phyloP scores from a whole-genome alignment of 164 flowering plant genomes.

The Protea cynaroides region DNA sequence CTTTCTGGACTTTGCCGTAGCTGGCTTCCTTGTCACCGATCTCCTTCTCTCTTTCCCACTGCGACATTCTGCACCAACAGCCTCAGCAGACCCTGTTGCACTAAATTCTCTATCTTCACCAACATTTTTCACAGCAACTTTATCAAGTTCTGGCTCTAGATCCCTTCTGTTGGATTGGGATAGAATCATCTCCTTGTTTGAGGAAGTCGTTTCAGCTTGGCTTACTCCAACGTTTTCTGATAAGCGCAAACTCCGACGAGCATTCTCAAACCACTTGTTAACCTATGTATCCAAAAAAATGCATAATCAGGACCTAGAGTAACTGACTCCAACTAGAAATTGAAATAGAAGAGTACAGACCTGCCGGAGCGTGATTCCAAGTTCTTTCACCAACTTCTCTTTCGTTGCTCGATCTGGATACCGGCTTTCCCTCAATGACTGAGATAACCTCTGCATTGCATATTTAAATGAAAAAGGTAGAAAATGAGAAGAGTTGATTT shows the following conservation, averaged over 20 bases:
- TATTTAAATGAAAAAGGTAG: not conserved
- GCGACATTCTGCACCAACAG: not conserved
- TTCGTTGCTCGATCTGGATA: slow-evolving; percentile 60
- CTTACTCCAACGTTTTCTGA: slow-evolving; percentile 8
- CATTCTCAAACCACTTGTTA: slow-evolving; percentile 79
- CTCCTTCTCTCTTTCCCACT: slow-evolving; percentile 13
- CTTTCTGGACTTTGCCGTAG: slow-evolving; percentile 17
- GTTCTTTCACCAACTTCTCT: slow-evolving; percentile 57
- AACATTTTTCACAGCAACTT: not conserved
- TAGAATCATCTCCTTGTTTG: slow-evolving; percentile 5
- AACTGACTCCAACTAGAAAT: not conserved
- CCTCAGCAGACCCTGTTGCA: not conserved
- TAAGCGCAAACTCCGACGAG: slow-evolving; percentile 59
- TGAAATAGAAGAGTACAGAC: slow-evolving; percentile 21
- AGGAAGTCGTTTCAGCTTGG: slow-evolving; percentile 6
- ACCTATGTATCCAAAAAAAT: slow-evolving; percentile 34
- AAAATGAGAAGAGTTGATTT: no score
- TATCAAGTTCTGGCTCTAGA: not conserved
- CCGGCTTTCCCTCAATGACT: slow-evolving; percentile 51
- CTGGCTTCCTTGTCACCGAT: slow-evolving; percentile 5
- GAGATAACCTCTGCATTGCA: slow-evolving; percentile 56
- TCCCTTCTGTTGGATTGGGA: slow-evolving; percentile 3
- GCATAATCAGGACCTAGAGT: not conserved
- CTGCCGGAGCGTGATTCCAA: slow-evolving; percentile 54
- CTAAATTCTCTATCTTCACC: not conserved